Conservation (phyloP, 495 filamentous ascomycete species). For the Cudoniella acicularis region DNA sequence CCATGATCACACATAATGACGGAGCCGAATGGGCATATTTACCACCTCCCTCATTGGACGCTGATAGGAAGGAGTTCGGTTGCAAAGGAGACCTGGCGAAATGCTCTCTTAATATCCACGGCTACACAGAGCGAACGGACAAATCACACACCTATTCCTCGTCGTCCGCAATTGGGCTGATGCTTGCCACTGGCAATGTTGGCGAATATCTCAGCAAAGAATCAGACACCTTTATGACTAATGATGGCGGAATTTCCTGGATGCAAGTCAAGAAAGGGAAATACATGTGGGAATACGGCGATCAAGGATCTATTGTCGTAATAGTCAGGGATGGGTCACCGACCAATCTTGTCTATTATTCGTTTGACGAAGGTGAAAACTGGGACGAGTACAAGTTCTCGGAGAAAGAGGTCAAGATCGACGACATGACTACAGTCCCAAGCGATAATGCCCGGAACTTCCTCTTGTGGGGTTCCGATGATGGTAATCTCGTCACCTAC, state of each 20-base stretch:
- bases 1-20: slow-evolving; percentile 93
- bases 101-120: slow-evolving; percentile 89
- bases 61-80: slow-evolving; percentile 61
- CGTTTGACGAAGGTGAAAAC: slow-evolving; percentile 69
- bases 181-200: slow-evolving; percentile 90
- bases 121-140: slow-evolving; percentile 85
- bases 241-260: slow-evolving; percentile 88
- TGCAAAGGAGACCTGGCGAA: slow-evolving; percentile 58
- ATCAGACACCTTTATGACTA: slow-evolving; percentile 81
- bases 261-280: slow-evolving; percentile 74
- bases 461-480: slow-evolving; percentile 74
- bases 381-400: slow-evolving; percentile 76
- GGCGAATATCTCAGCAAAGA: slow-evolving; percentile 65
- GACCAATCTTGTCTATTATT: slow-evolving; percentile 70
- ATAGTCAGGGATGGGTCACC: slow-evolving; percentile 60
- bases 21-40: slow-evolving; percentile 80
- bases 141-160: slow-evolving; percentile 80
- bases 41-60: slow-evolving; percentile 61
- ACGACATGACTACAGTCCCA: slow-evolving; percentile 81
- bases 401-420: slow-evolving; percentile 61
- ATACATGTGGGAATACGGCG: slow-evolving; percentile 91
- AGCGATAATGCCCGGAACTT: slow-evolving; percentile 88
- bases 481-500: slow-evolving; percentile 54
- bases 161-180: slow-evolving; percentile 80
- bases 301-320: slow-evolving; percentile 87